Conservation (phyloP, 139 green algal species). For the Coelastrella sp. region DNA sequence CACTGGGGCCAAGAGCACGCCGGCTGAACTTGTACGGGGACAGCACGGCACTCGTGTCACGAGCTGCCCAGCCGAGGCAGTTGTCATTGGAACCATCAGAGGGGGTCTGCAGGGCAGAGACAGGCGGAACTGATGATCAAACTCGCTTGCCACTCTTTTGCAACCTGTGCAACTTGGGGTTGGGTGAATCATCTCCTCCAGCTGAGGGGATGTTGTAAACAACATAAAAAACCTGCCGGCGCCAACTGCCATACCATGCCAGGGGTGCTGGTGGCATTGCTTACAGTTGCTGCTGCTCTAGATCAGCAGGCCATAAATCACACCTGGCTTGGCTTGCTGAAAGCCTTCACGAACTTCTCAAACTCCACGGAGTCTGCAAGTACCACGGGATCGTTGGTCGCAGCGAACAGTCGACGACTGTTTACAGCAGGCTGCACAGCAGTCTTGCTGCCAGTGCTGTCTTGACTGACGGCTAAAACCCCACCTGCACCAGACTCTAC, state of each 20-base stretch:
- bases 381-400: neutral
- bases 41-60: conserved; percentile 64
- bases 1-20: conserved; percentile 53
- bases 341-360: conserved; percentile 49
- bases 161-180: neutral
- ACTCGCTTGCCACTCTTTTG: too few relatives aligned
- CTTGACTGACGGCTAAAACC: too few relatives aligned
- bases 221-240: neutral
- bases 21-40: conserved; percentile 72
- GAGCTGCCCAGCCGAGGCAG: conserved; percentile 74
- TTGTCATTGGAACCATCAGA: conserved; percentile 51
- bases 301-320: neutral
- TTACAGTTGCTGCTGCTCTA: neutral
- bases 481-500: neutral
- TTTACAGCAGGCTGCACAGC: neutral
- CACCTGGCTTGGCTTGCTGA: conserved; percentile 51
- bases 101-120: neutral
- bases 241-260: neutral
- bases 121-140: neutral
- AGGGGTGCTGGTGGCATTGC: neutral
- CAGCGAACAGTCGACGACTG: neutral
- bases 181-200: neutral
- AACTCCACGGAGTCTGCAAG: conserved; percentile 46
- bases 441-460: neutral
- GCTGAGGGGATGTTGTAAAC: neutral